Evolutionary conservation across 768 basidiomycete genomes (phyloP), one percentile per base, ranked within the genome.

Genomic region (Phlebiopsis flavidoalba): DNA sequence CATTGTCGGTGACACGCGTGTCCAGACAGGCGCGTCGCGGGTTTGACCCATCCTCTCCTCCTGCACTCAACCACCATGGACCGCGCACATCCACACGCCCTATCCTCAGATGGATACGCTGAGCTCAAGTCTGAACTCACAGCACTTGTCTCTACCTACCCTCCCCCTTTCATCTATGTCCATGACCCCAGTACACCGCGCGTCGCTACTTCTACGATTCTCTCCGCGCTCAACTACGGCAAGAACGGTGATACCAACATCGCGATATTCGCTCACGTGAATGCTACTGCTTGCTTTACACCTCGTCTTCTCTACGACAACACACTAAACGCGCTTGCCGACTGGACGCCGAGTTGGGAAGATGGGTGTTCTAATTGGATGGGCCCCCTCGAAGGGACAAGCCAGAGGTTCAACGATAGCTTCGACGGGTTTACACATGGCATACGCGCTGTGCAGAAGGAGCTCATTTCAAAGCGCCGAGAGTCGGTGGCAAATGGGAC

Each of bases 371-470:
- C 70, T 24, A 84, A 85, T 58, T 90, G 88, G 88, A 67, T 69
- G 0, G 68, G 63, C 8, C 19, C 53, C 1, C 14, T 53, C 3
- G 65, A 74, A 8, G 74, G 71, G 14, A 69, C 73, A 5, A 75
- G 74, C 5, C 68, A 77, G 54, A 67, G 81, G 60, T 88, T 80
- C 75, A 89, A 86, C 66, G 85, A 87, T 36, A 85, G 75, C 59
- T 67, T 91, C 22, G 89, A 91, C 59, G 75, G 77, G 12, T 91
- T 91, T 64, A 60, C 90, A n/a, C 86, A 88, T 61, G 89, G 89
- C 0, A 69, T 92, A 57, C 72, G 77, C 43, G 73, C 78, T 56
- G 62, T 79, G 10, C 70, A 74, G 51, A 60, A 59, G 66, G 22
- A 21, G 48, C 24, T 47, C 36, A 14, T 45, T 40, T 17, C 17